Percentiles rank a stretch among this genome's conserved stretches.
These are phyloP conservation scores for Adansonia digitata DNA, from an alignment of 345 rosid species.

Conservation along the genomic window DNA sequence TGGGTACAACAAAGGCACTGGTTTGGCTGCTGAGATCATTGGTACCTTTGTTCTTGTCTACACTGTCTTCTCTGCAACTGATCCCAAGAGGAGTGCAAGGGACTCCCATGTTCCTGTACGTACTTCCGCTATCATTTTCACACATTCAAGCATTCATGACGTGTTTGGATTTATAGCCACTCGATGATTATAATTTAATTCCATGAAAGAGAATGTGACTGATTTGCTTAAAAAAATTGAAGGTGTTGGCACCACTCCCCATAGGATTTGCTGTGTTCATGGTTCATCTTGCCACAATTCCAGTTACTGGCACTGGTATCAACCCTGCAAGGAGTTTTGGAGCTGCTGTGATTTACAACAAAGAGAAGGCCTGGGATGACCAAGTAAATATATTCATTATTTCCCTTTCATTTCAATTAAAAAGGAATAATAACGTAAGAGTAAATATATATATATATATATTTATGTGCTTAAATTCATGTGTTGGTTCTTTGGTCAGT, in stretches of 20 bases:
- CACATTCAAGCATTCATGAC: too few relatives aligned
- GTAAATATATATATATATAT: neutral
- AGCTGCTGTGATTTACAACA: constrained; percentile 80
- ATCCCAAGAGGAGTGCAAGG: constrained; percentile 69
- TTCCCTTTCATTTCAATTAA: neutral
- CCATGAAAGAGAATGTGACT: too few relatives aligned
- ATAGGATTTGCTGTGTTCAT: constrained; percentile 95
- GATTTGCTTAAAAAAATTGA: too few relatives aligned
- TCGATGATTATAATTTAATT: too few relatives aligned
- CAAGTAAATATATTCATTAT: constrained; percentile 38
- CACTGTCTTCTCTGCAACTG: constrained; percentile 79
- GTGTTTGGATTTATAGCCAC: too few relatives aligned
- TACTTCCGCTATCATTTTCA: too few relatives aligned
- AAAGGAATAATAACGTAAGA: neutral
- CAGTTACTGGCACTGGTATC: constrained; percentile 91
- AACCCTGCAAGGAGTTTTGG: constrained; percentile 97
- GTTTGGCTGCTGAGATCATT: constrained; percentile 67
- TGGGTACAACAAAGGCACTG: constrained; percentile 61
- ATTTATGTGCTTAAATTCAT: neutral
- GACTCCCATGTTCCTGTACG: constrained; percentile 78
- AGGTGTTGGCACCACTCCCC: constrained; percentile 95
- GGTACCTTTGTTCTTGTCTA: constrained; percentile 79
- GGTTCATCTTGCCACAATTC: constrained; percentile 92
- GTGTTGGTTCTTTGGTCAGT: constrained; percentile 32
- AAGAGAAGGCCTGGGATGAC: constrained; percentile 86